phyloP scores from a whole-genome alignment of 306 rosid species.

The Myrica gale region DNA sequence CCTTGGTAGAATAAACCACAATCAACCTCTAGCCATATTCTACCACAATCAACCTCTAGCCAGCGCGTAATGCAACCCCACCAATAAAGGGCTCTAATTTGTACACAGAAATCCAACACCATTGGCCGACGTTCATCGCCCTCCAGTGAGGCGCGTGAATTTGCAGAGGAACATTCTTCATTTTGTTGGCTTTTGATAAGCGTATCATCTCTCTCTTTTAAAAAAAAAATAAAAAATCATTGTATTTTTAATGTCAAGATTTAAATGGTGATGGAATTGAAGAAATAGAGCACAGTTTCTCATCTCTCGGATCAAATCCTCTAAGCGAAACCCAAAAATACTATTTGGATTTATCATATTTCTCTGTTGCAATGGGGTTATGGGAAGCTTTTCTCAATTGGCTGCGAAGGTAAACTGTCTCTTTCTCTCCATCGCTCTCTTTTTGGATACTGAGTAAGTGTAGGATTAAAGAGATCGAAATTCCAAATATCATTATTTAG shows the following conservation, averaged over 20 bases:
- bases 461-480: neutral
- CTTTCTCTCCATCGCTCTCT: neutral
- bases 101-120: neutral
- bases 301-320: conserved; percentile 3
- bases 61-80: neutral
- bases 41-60: neutral
- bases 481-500: neutral
- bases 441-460: conserved; percentile 21
- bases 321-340: conserved; percentile 9
- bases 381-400: conserved; percentile 72
- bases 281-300: neutral
- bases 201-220: no score
- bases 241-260: neutral
- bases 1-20: neutral
- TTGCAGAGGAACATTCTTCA: conserved; percentile 13
- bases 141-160: conserved; percentile 13
- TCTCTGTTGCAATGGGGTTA: conserved; percentile 38
- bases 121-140: neutral
- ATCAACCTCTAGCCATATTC: neutral
- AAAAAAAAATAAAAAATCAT: no score
- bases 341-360: neutral
- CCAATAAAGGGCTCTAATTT: neutral
- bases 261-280: neutral
- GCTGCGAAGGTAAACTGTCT: conserved; percentile 51
- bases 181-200: neutral